These are phyloP conservation scores for Cryphonectria japonica DNA, from an alignment of 2,329 filamentous ascomycete species.

Conservation along the genomic window DNA sequence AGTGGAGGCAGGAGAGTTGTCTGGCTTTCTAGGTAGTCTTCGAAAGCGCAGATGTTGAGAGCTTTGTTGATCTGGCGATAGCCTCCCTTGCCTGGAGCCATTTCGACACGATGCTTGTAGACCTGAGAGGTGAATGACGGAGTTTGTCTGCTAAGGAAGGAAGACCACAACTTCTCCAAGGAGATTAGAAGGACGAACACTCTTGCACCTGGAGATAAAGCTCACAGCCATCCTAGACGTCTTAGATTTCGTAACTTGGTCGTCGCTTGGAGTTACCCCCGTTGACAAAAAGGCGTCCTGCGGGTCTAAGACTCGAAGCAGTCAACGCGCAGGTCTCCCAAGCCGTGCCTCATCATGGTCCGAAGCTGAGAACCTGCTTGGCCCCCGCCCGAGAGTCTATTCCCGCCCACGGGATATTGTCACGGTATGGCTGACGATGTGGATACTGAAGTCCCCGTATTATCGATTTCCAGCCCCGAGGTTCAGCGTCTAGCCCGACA, in stretches of 20 bases:
- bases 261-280: not conserved
- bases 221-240: not conserved
- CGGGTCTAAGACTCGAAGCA: not conserved
- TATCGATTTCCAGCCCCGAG: not conserved
- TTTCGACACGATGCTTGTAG: not conserved
- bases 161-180: not conserved
- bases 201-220: not conserved
- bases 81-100: constrained; percentile 35
- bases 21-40: constrained; percentile 51
- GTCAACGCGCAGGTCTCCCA: not conserved
- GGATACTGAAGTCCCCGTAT: not conserved
- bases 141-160: not conserved
- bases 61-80: constrained; percentile 53
- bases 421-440: not conserved
- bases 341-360: not conserved
- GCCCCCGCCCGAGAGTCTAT: not conserved
- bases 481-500: not conserved
- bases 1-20: constrained; percentile 41
- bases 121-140: not conserved
- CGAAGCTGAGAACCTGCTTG: not conserved
- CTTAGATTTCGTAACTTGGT: not conserved
- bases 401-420: not conserved
- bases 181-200: not conserved
- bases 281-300: not conserved
- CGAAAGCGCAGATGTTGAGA: constrained; percentile 50